Conservation (phyloP, 805 yeast genomes). For the Candida gorgasii region DNA sequence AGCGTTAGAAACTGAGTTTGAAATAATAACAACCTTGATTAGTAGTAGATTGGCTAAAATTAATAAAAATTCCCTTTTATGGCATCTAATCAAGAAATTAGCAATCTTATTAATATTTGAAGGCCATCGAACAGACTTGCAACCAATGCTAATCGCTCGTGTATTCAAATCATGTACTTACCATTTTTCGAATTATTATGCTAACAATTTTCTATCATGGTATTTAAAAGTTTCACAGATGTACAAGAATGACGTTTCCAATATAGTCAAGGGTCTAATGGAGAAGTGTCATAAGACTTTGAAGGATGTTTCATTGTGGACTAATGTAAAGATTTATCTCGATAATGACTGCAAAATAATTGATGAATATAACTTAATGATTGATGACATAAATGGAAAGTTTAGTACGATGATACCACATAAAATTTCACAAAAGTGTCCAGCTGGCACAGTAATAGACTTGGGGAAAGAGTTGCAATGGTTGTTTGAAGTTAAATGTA, state of each 20-base stretch:
- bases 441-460: too few species aligned
- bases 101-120: conserved; percentile 3
- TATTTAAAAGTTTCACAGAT: conserved; percentile 17
- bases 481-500: conserved; percentile 16
- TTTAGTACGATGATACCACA: neutral
- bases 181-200: conserved; percentile 44
- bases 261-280: conserved; percentile 10
- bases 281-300: conserved; percentile 17
- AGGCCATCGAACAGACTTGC: neutral
- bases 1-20: conserved; percentile 23
- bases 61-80: conserved; percentile 42
- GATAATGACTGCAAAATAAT: conserved; percentile 2
- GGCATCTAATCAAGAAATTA: conserved; percentile 34
- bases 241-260: neutral
- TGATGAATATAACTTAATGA: conserved; percentile 12
- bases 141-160: conserved; percentile 12
- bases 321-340: conserved; percentile 12
- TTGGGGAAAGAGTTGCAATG: conserved; percentile 10
- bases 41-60: conserved; percentile 30
- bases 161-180: conserved; percentile 29
- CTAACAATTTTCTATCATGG: conserved; percentile 35
- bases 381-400: conserved; percentile 9
- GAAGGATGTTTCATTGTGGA: conserved; percentile 28
- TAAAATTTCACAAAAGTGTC: neutral
- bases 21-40: conserved; percentile 32